Evolutionary conservation across 2,329 filamentous ascomycete genomes (phyloP), one percentile per base, ranked within the genome.

Genomic region (Diaporthe nobilis): DNA sequence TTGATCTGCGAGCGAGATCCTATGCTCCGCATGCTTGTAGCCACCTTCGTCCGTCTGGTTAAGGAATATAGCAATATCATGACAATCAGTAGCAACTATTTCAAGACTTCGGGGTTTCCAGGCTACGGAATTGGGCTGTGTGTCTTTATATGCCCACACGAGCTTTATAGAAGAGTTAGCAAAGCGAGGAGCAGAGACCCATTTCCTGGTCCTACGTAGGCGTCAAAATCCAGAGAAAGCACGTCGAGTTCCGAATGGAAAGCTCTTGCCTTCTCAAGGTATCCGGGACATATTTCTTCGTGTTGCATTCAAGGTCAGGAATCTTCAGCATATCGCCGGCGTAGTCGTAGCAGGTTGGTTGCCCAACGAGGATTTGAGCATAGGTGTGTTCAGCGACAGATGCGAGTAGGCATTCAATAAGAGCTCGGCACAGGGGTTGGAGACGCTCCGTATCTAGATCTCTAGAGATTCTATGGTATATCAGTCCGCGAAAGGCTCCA

Each of bases 31-130:
- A 7, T 51, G 44, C 44, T 34, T 68, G 5, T 68, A 22, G 20
- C 8, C 20, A 9, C 63, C 63, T 0, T 39, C 42, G 9, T 25
- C 63, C 63, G 28, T 20, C 20, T 51, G 4, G 20, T n/a, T 28
- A 4, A 25, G 63, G 25, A 12, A 53, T 68, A 68, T n/a, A 37
- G 63, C 44, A 12, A 68, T 53, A 9, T 68, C 63, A 4, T 68
- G 63, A 10, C 63, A 51, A n/a, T 12, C 44, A 68, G 6, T n/a
- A 9, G 28, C 28, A 10, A 68, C 44, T 6, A 51, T 31, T 34
- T 53, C 63, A 15, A 68, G 34, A 4, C 39, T 44, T 9, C 63
- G 44, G 10, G 39, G 31, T 15, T 51, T 68, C 44, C 44, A 68
- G 44, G 63, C 44, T 4, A 39, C 28, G 20, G 44, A 68, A 28